Evolutionary conservation across 1,284 basidiomycete species (phyloP).

Genomic region (Ceratobasidium sp.): DNA sequence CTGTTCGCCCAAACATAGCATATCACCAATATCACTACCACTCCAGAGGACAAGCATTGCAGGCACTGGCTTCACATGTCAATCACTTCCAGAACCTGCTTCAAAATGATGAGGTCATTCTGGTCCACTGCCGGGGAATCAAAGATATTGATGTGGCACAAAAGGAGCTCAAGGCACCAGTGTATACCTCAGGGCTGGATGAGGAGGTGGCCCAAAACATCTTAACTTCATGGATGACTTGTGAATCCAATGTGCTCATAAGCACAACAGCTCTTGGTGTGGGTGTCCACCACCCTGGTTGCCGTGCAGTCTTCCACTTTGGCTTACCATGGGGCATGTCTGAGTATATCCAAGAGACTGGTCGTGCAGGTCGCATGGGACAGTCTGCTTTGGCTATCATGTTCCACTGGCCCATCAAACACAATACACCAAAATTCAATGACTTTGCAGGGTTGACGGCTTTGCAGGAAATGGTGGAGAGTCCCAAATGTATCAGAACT

Average conservation of each 20-base stretch:
- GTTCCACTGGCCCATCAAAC: background rate
- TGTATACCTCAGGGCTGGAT: background rate
- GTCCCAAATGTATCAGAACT: background rate
- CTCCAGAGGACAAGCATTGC: background rate
- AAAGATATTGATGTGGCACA: constrained; percentile 2
- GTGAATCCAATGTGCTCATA: background rate
- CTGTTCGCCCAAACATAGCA: constrained; percentile 13
- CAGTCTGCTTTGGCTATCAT: background rate
- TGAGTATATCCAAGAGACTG: background rate
- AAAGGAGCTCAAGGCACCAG: background rate
- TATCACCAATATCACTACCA: background rate
- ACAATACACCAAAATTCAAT: background rate
- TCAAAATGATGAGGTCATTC: background rate
- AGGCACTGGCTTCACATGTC: background rate
- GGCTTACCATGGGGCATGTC: background rate
- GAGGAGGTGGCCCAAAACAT: background rate
- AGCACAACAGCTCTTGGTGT: background rate
- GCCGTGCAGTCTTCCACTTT: background rate
- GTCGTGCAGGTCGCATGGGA: background rate
- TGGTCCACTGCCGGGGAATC: background rate
- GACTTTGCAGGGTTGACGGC: background rate
- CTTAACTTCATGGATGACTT: background rate
- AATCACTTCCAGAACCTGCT: background rate
- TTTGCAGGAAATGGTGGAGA: background rate
- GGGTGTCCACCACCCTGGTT: background rate